Evolutionary conservation across 805 yeast species (phyloP).

Genomic region (Candida xiaguanensis): DNA sequence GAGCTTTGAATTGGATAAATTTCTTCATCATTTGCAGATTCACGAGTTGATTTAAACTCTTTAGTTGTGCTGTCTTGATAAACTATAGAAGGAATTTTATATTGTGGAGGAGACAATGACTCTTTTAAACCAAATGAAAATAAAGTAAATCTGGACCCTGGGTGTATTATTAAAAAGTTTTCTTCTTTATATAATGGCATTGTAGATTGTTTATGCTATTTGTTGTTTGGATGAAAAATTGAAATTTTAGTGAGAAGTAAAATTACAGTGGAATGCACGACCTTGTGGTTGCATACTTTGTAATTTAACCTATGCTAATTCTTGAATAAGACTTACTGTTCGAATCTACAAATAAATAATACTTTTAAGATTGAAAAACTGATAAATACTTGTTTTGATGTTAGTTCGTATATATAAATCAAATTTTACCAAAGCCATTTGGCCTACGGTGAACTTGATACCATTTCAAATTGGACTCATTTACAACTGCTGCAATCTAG

Average conservation of each 20-base stretch:
- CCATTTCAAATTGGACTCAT: too few relatives aligned
- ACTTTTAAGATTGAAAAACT: too few relatives aligned
- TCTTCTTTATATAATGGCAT: conserved; percentile 47
- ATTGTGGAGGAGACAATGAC: conserved; percentile 69
- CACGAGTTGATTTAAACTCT: conserved; percentile 37
- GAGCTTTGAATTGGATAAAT: conserved; percentile 67
- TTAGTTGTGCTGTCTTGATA: conserved; percentile 41
- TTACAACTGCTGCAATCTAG: too few relatives aligned
- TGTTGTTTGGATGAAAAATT: conserved; percentile 1
- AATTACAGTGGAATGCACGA: not conserved
- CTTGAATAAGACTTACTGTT: too few relatives aligned
- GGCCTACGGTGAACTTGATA: too few relatives aligned
- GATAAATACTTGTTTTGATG: too few relatives aligned
- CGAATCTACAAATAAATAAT: too few relatives aligned
- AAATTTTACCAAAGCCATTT: too few relatives aligned
- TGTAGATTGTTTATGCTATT: not conserved
- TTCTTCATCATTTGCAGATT: conserved; percentile 26
- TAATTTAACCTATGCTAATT: too few relatives aligned
- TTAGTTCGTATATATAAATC: too few relatives aligned
- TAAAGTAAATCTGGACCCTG: conserved; percentile 73
- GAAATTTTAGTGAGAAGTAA: not conserved
- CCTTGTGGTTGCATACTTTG: too few relatives aligned
- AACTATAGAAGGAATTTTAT: conserved; percentile 74
- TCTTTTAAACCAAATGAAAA: conserved; percentile 81
- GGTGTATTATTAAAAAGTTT: conserved; percentile 56